A percentile compares a stretch with the other conserved stretches of the same genome.
phyloP scores from a whole-genome alignment of 331 rosid genomes.

The Malus hybrid region DNA sequence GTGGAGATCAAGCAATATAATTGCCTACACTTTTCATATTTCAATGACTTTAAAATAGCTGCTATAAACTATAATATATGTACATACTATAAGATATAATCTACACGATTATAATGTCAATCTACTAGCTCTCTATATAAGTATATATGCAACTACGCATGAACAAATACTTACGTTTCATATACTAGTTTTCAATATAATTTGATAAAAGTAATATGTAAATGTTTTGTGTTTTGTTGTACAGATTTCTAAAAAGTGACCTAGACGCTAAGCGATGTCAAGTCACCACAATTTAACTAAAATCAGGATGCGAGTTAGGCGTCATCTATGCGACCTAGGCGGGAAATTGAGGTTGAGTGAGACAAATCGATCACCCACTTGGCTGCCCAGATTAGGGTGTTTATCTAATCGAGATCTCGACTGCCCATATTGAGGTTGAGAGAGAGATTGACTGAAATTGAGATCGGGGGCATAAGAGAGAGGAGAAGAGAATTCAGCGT shows the following conservation, averaged over 20 bases:
- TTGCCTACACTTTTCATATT: neutral
- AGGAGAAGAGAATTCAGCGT: no score
- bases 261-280: no score
- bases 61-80: neutral
- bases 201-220: neutral
- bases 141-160: neutral
- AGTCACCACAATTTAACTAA: no score
- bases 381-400: no score
- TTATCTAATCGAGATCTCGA: no score
- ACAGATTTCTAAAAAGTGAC: accelerated
- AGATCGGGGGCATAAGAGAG: no score
- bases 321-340: no score
- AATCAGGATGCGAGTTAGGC: no score
- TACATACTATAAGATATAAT: neutral
- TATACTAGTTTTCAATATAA: neutral
- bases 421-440: no score
- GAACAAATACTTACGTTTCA: neutral
- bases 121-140: neutral
- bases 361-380: no score
- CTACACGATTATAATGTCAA: neutral
- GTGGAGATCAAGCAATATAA: neutral
- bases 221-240: neutral
- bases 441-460: no score
- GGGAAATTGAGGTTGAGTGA: no score
- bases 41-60: neutral